Base-by-base conservation (phyloP, 129 eudicot genomes). In the Arctium minus region DNA sequence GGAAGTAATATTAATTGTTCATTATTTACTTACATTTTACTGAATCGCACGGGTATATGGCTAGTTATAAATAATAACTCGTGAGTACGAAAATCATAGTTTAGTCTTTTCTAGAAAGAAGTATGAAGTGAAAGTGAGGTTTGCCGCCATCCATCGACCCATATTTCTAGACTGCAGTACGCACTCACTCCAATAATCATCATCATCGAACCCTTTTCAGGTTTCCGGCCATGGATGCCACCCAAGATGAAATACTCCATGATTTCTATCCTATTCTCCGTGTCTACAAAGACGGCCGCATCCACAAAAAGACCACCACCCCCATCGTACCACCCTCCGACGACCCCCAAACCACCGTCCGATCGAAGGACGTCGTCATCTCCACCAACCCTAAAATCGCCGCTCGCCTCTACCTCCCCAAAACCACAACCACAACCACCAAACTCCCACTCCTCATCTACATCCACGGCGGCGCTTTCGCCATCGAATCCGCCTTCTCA, bases 391-490 rank as follows among this genome's bases (percentile, higher is more conserved):
- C 89, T n/a, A 67, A 73, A 70, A 60, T 83, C 60, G 71, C 86
- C 33, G 91, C 87, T 1, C 91, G 95, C 4, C 82, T 91, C 60
- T 91, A 82, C 86, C 80, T 77, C 15, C 92, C 95, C n/a, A 32
- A 9, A 35, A 64, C 44, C 80, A 38, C 72, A 3, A 70, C 37
- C 40, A 7, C 78, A 17, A 36, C 32, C 38, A 22, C 36, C 70
- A 90, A 83, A 81, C 84, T 89, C 60, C 97, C 93, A 9, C 86
- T 89, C 76, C 79, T 92, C 6, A 35, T 92, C 40, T 86, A 92
- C 90, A 29, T 84, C 68, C 97, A 92, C 85, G 97, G 97, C 60
- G 97, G 97, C 68, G 97, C 90, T 18, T 92, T 89, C 88, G 39
- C 84, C 4, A 44, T 81, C 33, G 87, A 84, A 44, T 89, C 94